phyloP scores from a whole-genome alignment of 495 filamentous ascomycete species.

The Neurospora africana region DNA sequence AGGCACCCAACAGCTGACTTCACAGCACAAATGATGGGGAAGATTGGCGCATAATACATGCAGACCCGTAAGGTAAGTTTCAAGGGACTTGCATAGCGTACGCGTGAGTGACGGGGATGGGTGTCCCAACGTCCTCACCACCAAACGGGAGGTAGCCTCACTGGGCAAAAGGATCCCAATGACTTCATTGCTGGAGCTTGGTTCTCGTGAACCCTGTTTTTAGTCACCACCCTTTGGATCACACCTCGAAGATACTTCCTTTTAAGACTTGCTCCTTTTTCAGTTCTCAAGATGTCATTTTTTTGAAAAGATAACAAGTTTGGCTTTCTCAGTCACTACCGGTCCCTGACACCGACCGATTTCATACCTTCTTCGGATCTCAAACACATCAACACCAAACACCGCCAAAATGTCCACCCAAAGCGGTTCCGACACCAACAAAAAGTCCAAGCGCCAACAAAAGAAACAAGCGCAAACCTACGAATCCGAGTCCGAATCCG shows the following conservation, averaged over 20 bases:
- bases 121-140: not conserved
- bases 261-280: slow-evolving; percentile 6
- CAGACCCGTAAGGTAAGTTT: not conserved
- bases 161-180: slow-evolving; percentile 1
- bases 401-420: slow-evolving; percentile 22
- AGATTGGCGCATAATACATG: not conserved
- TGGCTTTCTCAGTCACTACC: not conserved
- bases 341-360: not conserved
- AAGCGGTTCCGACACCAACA: slow-evolving; percentile 23
- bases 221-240: not conserved
- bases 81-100: not conserved
- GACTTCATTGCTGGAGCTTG: slow-evolving; percentile 15
- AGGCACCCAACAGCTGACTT: not conserved
- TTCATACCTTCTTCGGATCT: too few relatives aligned
- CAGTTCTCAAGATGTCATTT: not conserved
- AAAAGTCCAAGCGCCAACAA: slow-evolving; percentile 19
- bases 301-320: not conserved
- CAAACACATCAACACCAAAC: not conserved
- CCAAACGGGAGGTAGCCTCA: not conserved
- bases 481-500: slow-evolving; percentile 32
- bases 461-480: slow-evolving; percentile 23
- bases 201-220: slow-evolving; percentile 14
- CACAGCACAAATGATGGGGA: not conserved
- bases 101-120: not conserved
- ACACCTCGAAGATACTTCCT: slow-evolving; percentile 2